phyloP scores from a whole-genome alignment of 352 stramenopile species.

The Pythium chondricola region DNA sequence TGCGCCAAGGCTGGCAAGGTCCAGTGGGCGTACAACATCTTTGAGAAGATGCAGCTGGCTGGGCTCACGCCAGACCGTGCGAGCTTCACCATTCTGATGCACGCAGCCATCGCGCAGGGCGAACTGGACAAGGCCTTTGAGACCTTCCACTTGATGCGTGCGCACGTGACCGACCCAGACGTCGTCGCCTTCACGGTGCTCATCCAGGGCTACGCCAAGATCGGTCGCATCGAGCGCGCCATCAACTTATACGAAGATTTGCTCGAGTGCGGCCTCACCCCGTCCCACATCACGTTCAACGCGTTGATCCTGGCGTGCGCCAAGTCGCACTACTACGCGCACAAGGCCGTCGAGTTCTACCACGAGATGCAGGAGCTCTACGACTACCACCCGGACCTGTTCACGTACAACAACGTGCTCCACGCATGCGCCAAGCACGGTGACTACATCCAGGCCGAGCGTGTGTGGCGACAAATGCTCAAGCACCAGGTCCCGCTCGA shows the following conservation, averaged over 20 bases:
- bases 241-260: slow-evolving; percentile 75
- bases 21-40: slow-evolving; percentile 78
- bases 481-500: slow-evolving; percentile 60
- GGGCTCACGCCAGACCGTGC: slow-evolving; percentile 53
- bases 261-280: slow-evolving; percentile 60
- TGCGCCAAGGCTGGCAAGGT: slow-evolving; percentile 57
- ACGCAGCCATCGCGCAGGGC: slow-evolving; percentile 60
- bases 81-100: slow-evolving; percentile 79
- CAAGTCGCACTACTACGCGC: slow-evolving; percentile 80
- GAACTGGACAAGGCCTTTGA: slow-evolving; percentile 79
- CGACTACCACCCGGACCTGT: slow-evolving; percentile 69
- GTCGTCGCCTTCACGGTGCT: slow-evolving; percentile 64
- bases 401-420: slow-evolving; percentile 76
- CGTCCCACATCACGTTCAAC: slow-evolving; percentile 71
- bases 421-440: slow-evolving; percentile 73
- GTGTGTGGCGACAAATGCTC: slow-evolving; percentile 70
- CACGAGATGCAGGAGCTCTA: slow-evolving; percentile 85
- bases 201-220: slow-evolving; percentile 72
- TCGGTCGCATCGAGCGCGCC: slow-evolving; percentile 63
- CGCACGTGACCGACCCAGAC: slow-evolving; percentile 60
- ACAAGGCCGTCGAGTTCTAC: slow-evolving; percentile 83
- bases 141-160: slow-evolving; percentile 81
- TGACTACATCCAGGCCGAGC: slow-evolving; percentile 64
- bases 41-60: slow-evolving; percentile 81
- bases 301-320: slow-evolving; percentile 74